Evolutionary conservation across 1,139 yeast species (phyloP), one percentile per base, ranked within the genome.

Genomic region (Sporopachydermia cereana): DNA sequence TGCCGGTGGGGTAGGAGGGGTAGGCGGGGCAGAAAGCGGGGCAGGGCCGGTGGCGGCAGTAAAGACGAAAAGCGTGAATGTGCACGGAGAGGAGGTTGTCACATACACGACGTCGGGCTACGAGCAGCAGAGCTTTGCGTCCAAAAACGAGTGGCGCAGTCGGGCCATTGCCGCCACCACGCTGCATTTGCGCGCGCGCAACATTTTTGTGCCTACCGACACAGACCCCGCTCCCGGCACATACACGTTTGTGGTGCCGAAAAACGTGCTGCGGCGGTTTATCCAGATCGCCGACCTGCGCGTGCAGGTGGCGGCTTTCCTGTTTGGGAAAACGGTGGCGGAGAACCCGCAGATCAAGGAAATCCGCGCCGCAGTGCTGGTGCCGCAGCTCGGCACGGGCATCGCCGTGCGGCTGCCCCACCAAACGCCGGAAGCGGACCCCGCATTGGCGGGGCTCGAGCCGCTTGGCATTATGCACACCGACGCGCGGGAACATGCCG

Each of bases 71-170:
- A 84, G 95, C 0, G 79, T 82, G 24, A 93, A 88, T 58, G 95
- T 86, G 2, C 96, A 89, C 56, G 99, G 99, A 34, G 98, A 91
- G 58, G 94, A 89, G 55, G 89, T 93, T 56, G 81, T 84, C 36
- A 93, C 95, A 0, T 95, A 91, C 20, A 88, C 97, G 0, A 88
- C 98, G 0, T 79, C 93, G 20, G 79, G 79, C 53, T 89, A 84
- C 58, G 98, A 88, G 57, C 94, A 86, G 54, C 82, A 78, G 66
- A 66, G 81, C 2, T 91, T 91, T 58, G 72, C 80, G 41, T 85
- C 96, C 2, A 81, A 79, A 59, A 80, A 88, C 36, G 96, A 89
- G 58, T 91, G 99, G 99, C 74, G 97, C 54, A 74, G 74, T 48
- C 68, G 95, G 41, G 96, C 96, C 0, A 76, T 93, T 47, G 80